Conservation (phyloP, 345 rosid genomes). For the Crucihimalaya himalaica region DNA sequence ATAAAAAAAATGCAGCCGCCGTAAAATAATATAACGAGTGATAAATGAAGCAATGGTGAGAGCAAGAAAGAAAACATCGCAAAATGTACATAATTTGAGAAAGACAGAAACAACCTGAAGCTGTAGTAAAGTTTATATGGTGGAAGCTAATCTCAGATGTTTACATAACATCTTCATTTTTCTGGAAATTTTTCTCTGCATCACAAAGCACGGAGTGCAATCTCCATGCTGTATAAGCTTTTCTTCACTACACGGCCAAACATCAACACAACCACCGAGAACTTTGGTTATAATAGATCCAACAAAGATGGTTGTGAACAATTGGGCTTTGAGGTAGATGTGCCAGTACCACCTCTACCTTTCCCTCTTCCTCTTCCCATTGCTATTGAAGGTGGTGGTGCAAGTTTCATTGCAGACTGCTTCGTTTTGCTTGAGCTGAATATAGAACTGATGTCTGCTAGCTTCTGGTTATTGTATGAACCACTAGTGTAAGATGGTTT, state of each 20-base stretch:
- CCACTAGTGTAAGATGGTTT: conserved; percentile 38
- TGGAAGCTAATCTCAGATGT: conserved; percentile 14
- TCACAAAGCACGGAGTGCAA: neutral
- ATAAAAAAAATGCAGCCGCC: neutral
- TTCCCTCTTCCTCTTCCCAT: conserved; percentile 83
- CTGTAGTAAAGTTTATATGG: conserved; percentile 21
- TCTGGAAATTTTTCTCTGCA: neutral
- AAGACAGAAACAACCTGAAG: neutral
- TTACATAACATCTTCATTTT: conserved; percentile 24
- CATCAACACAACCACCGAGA: neutral
- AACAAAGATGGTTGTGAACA: conserved; percentile 64
- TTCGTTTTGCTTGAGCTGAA: conserved; percentile 64
- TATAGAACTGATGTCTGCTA: conserved; percentile 68
- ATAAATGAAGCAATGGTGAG: conserved; percentile 9
- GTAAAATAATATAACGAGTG: conserved; percentile 1
- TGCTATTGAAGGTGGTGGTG: conserved; percentile 81
- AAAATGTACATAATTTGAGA: conserved; percentile 29
- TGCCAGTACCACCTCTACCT: conserved; percentile 46
- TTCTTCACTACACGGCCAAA: conserved; percentile 16
- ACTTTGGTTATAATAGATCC: conserved; percentile 61
- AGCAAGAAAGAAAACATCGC: neutral
- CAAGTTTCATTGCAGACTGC: conserved; percentile 67
- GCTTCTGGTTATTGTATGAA: conserved; percentile 50
- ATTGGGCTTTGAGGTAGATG: conserved; percentile 46
- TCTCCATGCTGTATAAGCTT: conserved; percentile 1